Evolutionary conservation across 257 asterid genomes (phyloP), one percentile per base, ranked within the genome.

Genomic region (Forsythia viridissima): DNA sequence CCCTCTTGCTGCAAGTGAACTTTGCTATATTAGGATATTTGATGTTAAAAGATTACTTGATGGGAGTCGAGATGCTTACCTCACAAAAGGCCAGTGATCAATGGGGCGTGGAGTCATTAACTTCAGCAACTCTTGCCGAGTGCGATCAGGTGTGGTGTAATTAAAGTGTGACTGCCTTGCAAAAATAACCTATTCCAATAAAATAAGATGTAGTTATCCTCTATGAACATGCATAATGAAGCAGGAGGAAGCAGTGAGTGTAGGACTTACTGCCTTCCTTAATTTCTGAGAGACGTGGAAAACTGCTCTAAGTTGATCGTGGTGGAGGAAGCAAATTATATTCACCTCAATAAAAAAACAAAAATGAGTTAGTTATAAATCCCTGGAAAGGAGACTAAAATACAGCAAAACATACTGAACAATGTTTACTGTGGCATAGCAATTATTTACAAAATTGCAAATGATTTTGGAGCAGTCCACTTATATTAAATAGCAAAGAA

Each of bases 211-310:
- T 82, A 69, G 70, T n/a, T 24, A 11, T 41, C 38, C 6, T 16
- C 16, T 4, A 11, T 8, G 9, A 51, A 71, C 1, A 36, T 13
- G 30, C 6, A 74, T 6, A 71, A 9, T 2, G 16, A 48, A 4
- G 43, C 7, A 3, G 57, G 18, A 39, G 72, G 79, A 68, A 24
- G 40, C 10, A 59, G 57, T 59, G 51, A 77, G 57, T 39, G 8
- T 6, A 65, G 40, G 74, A 93, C 97, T 89, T 79, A 96, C 99
- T 36, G 99, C 97, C 84, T 90, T 96, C 84, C 99, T 86, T 52
- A 93, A 81, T 84, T 90, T 95, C 86, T 86, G 91, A 37, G 99
- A 95, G 83, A 93, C 99, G 52, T 95, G 98, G 88, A 95, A 95
- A 85, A 90, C 97, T 39, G 98, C 89, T 86, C 88, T 84, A 42